Evolutionary conservation across 345 rosid species (phyloP), one percentile per base, ranked within the genome.

Genomic region (Microcos paniculata): DNA sequence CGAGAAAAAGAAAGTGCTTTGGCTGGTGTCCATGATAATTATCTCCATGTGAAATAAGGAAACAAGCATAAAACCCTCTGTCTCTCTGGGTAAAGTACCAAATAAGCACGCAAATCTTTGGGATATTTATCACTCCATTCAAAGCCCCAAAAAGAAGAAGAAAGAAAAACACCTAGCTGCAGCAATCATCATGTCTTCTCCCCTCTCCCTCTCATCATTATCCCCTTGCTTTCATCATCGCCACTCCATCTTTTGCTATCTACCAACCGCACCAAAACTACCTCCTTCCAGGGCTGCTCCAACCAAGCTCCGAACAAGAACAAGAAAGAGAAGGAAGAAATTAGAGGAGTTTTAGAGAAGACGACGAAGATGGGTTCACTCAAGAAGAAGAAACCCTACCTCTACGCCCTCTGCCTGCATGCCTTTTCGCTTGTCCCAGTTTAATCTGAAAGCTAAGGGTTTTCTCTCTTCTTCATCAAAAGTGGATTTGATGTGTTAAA

Each of bases 161-260:
- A 21, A 18, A 70, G 23, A 77, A 28, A 53, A 46, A 61, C 78
- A 46, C 9, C 23, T 35, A 3, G 40, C 73, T 23, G 61, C 76
- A 33, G 78, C 82, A 78, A 87, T 85, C 86, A 85, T 88, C 86
- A 88, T 88, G 91, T 85, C 84, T 67, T 84, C 85, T 76, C n/a
- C 75, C 84, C 77, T 64, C 79, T 70, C 80, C 72, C 80, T 57
- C 76, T 77, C 88, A 85, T 86, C 88, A 85, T 84, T 85, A 80
- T 30, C 71, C 84, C 62, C 81, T 82, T 76, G 35, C 82, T 73
- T 70, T 72, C 77, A 69, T 70, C 86, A 73, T 75, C 78, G 33
- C 79, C 76, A 12, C 77, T 65, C 66, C 78, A 38, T 75, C 74
- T 75, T 78, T 81, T 61, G 58, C 74, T 52, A 61, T 76, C 85